A percentile compares a stretch with the other conserved stretches of the same genome.
These are phyloP conservation scores for Fusarium clavum DNA, from an alignment of 2,329 filamentous ascomycete species.

Conservation along the genomic window DNA sequence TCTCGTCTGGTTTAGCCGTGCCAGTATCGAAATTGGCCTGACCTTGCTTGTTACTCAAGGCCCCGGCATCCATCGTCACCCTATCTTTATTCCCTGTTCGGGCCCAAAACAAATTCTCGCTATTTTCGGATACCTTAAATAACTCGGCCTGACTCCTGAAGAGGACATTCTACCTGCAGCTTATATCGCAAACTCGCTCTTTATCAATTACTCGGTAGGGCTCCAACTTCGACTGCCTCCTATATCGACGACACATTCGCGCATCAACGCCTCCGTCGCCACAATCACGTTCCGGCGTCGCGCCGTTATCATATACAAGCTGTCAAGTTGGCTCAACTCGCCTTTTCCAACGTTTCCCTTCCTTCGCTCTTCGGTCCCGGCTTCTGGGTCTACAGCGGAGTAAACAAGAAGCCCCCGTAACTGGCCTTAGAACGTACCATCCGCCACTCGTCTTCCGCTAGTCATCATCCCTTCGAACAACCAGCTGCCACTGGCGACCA, in stretches of 20 bases:
- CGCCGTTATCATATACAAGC: conserved; percentile 57
- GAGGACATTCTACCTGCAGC: conserved; percentile 13
- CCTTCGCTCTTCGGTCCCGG: conserved; percentile 91
- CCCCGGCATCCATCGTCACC: conserved; percentile 29
- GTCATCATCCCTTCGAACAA: conserved; percentile 20
- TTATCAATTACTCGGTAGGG: conserved; percentile 7
- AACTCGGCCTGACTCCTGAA: conserved; percentile 31
- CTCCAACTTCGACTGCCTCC: conserved; percentile 8
- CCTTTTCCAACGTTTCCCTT: conserved; percentile 76
- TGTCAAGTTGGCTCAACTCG: conserved; percentile 95
- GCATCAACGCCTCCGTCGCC: conserved; percentile 15
- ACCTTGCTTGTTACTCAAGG: conserved; percentile 20
- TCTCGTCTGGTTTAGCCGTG: conserved; percentile 30
- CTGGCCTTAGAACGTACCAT: conserved; percentile 54
- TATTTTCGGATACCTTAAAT: conserved; percentile 30
- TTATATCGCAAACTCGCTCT: conserved; percentile 9
- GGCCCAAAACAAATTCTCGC: conserved; percentile 30
- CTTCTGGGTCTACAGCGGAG: conserved; percentile 94
- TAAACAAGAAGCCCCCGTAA: conserved; percentile 99
- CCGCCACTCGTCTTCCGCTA: conserved; percentile 10
- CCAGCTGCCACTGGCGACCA: conserved; percentile 36
- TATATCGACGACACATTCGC: conserved; percentile 7
- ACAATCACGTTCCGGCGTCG: conserved; percentile 35
- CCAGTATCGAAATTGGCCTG: conserved; percentile 39
- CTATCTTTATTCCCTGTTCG: conserved; percentile 34